These are phyloP conservation scores for Veloboletus limbatus DNA, from an alignment of 1,284 basidiomycete genomes.

Conservation along the genomic window DNA sequence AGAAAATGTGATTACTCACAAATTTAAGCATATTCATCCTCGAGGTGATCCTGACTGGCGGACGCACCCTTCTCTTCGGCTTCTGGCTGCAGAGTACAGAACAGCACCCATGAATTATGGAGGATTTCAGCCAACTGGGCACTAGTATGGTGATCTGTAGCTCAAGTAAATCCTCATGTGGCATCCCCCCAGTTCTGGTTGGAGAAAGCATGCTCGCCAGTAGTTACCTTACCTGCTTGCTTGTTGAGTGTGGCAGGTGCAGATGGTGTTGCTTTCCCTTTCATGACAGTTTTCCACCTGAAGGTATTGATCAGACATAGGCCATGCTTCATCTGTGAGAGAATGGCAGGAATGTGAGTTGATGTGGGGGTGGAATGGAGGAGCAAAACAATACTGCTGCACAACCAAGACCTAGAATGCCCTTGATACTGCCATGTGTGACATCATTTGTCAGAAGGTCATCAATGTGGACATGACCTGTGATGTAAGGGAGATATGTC, in stretches of 20 bases:
- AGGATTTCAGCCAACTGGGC: not conserved
- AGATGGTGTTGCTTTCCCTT: not conserved
- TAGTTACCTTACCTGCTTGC: not conserved
- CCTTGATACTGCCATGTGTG: not conserved
- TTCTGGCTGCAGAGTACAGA: not conserved
- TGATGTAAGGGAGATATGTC: not conserved
- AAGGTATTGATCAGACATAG: not conserved
- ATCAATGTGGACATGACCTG: not conserved
- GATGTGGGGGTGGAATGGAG: not conserved
- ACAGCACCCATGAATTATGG: not conserved
- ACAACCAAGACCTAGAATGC: not conserved
- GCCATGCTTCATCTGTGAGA: not conserved
- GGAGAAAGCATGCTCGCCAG: not conserved
- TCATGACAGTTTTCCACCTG: not conserved
- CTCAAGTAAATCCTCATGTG: not conserved
- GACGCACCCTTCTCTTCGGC: not conserved
- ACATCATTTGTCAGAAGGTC: not conserved
- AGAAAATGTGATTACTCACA: not conserved
- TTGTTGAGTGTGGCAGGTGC: not conserved
- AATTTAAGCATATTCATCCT: not conserved
- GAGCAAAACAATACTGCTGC: not conserved
- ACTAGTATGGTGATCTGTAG: not conserved
- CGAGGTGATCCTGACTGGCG: not conserved
- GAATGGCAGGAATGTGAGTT: not conserved
- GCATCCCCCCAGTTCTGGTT: not conserved